These are phyloP conservation scores for Trichosporon asahii DNA, from an alignment of 1,284 basidiomycete species.

Conservation along the genomic window DNA sequence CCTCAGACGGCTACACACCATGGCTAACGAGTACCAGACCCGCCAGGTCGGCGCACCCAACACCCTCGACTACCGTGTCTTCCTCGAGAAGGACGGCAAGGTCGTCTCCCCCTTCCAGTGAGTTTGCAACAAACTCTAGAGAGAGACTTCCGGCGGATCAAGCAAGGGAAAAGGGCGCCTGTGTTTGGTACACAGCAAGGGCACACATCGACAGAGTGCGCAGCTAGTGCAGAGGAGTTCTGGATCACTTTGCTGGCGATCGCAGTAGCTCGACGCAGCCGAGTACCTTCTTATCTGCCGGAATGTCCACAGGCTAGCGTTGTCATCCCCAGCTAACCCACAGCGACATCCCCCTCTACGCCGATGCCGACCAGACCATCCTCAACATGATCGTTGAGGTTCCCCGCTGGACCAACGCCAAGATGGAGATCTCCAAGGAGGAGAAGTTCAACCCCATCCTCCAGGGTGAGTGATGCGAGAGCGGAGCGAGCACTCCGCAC, in stretches of 20 bases:
- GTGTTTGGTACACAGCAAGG: neutral
- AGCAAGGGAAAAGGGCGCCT: neutral
- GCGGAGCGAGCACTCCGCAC: neutral
- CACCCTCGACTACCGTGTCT: constrained; percentile 82
- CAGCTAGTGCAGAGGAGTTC: neutral
- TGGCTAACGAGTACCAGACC: constrained; percentile 26
- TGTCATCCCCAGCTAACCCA: constrained; percentile 59
- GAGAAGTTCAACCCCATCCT: constrained; percentile 99
- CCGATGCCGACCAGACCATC: constrained; percentile 86
- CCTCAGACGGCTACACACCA: constrained; percentile 22
- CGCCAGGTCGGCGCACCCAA: constrained; percentile 27
- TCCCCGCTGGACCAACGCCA: constrained; percentile 98
- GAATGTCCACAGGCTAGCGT: neutral
- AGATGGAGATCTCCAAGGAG: constrained; percentile 98
- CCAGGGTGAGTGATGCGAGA: constrained; percentile 57
- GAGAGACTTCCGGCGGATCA: neutral
- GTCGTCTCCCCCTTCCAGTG: constrained; percentile 88
- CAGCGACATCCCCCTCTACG: constrained; percentile 88
- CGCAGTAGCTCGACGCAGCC: too few relatives aligned
- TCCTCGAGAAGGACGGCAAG: constrained; percentile 79
- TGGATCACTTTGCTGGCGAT: too few relatives aligned
- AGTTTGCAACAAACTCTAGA: constrained; percentile 24
- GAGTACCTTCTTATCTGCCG: neutral
- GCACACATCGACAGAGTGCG: neutral
- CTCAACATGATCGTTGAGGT: constrained; percentile 98